phyloP scores from a whole-genome alignment of 2,329 filamentous ascomycete species.

The Talaromyces marneffei region DNA sequence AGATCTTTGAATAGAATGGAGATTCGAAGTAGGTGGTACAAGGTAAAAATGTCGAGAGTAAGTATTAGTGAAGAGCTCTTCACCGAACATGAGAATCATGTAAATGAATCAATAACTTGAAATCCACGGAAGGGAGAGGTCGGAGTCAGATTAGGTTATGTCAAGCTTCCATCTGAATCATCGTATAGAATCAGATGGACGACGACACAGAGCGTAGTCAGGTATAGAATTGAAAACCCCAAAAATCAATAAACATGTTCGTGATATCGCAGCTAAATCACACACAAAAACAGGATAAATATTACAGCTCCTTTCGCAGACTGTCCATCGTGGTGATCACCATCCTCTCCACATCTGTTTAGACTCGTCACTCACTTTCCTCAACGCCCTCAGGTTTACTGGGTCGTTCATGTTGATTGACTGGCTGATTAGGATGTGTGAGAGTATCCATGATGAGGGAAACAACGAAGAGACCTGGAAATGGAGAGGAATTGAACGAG shows the following conservation, averaged over 20 bases:
- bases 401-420: conserved; percentile 48
- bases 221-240: neutral
- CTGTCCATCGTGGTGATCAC: neutral
- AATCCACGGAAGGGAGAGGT: neutral
- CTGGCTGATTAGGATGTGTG: neutral
- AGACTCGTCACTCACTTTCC: conserved; percentile 21
- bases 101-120: neutral
- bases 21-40: neutral
- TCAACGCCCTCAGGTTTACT: conserved; percentile 38
- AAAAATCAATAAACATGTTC: too few species aligned
- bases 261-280: neutral
- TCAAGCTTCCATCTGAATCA: neutral
- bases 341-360: neutral
- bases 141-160: neutral
- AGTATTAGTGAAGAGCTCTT: neutral
- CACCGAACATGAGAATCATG: neutral
- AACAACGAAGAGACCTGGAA: neutral
- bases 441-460: neutral
- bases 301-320: neutral
- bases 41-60: neutral
- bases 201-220: neutral
- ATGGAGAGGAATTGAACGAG: neutral
- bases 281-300: neutral
- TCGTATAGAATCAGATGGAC: neutral
- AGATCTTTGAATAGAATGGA: too few species aligned